Percentiles rank a stretch among this genome's conserved stretches.
phyloP scores from a whole-genome alignment of 805 yeast genomes.

The Priceomyces medius region DNA sequence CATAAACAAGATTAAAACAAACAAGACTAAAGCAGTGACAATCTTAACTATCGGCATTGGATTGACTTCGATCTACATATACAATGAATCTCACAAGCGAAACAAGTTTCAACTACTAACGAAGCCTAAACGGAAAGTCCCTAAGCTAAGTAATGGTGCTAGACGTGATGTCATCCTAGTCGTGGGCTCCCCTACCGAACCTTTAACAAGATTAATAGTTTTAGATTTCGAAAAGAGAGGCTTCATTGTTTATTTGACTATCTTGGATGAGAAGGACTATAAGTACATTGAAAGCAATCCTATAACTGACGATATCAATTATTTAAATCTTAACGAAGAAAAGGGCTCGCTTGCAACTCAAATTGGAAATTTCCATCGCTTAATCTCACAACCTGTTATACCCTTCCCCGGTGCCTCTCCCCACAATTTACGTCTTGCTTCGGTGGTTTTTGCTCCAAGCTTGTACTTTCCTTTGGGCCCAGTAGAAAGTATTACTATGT shows the following conservation, averaged over 20 bases:
- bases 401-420: constrained; percentile 61
- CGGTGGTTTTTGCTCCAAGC: constrained; percentile 69
- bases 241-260: constrained; percentile 75
- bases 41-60: constrained; percentile 29
- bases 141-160: constrained; percentile 64
- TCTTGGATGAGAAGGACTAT: constrained; percentile 59
- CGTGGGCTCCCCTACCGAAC: constrained; percentile 76
- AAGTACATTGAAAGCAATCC: constrained; percentile 52
- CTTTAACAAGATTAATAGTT: constrained; percentile 66
- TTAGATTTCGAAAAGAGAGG: constrained; percentile 77
- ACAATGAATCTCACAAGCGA: neutral
- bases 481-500: constrained; percentile 51
- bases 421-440: constrained; percentile 57
- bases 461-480: constrained; percentile 68
- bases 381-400: constrained; percentile 52
- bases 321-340: constrained; percentile 52
- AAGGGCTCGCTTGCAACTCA: constrained; percentile 46
- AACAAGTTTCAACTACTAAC: neutral
- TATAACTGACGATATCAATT: constrained; percentile 66
- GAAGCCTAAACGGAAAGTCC: constrained; percentile 50
- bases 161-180: constrained; percentile 72
- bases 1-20: constrained; percentile 1
- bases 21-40: constrained; percentile 11
- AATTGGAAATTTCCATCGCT: constrained; percentile 46
- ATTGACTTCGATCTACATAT: constrained; percentile 11